Base-by-base conservation (phyloP, 768 basidiomycete genomes). In the Mrakia blollopis region DNA sequence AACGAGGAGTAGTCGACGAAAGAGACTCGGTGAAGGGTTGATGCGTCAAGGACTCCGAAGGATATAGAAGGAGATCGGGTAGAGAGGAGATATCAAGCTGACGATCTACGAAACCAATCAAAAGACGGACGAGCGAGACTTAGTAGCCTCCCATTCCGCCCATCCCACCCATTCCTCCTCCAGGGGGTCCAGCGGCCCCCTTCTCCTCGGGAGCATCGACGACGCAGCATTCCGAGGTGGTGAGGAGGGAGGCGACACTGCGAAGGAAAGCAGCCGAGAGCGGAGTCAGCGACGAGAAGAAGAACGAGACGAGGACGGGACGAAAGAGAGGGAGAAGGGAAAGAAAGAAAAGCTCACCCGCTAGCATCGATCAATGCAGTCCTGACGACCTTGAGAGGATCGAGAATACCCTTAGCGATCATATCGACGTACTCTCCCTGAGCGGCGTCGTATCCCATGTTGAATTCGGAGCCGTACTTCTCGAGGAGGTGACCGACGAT, bases 341-440 rank as follows among this genome's bases (percentile, higher is more conserved):
- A n/a, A n/a, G n/a, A n/a, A n/a, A n/a, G n/a, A n/a, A n/a, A n/a
- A n/a, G n/a, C 79, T 60, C 68, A 80, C 80, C 80, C 77, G 47
- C 61, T 81, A 0, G 96, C 95, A 82, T 98, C 95, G 2, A 95
- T 89, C 39, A 98, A 87, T 1, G 94, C 94, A 3, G 94, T 96
- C 81, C 93, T 86, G 71, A 97, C 95, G 71, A 98, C 96, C 89
- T 96, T 96, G 78, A 95, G 86, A 1, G 94, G 95, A 85, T 98
- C 96, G 63, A 98, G 91, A 80, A 98, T 97, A 81, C 96, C 96
- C 39, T 89, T 87, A 84, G 90, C 87, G 85, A 98, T 91, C 94
- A 98, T 94, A 85, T 98, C 93, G 63, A 91, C 89, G 82, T 93
- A 98, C 85, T 95, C 91, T 79, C 92, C 93, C 86, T 91, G 91